These are phyloP conservation scores for Agarophyton chilense DNA, from an alignment of 23 red algal genomes.

Conservation along the genomic window DNA sequence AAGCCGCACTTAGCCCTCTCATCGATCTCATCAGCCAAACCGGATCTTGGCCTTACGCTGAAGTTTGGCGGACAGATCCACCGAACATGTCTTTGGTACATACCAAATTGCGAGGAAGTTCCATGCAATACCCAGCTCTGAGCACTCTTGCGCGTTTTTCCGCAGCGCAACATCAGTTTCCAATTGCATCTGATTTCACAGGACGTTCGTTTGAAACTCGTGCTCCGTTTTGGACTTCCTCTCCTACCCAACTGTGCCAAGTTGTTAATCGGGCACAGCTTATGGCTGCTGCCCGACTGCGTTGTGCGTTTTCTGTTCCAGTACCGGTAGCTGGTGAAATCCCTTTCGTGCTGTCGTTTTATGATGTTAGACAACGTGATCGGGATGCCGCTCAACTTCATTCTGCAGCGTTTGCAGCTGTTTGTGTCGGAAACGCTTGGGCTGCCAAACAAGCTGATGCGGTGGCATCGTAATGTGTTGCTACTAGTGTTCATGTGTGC, in stretches of 20 bases:
- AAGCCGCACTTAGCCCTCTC: slow-evolving; percentile 10
- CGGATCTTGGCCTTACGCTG: slow-evolving; percentile 42
- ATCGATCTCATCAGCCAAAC: slow-evolving; percentile 23
- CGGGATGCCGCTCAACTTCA: slow-evolving; percentile 20
- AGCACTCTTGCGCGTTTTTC: slow-evolving; percentile 8
- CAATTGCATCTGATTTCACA: slow-evolving; percentile 3
- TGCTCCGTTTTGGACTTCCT: slow-evolving; percentile 1
- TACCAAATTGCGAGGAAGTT: neutral
- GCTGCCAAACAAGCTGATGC: slow-evolving; percentile 27
- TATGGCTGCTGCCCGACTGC: slow-evolving; percentile 25
- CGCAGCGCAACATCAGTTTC: neutral
- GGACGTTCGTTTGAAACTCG: slow-evolving; percentile 12
- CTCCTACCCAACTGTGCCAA: neutral
- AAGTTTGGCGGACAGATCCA: slow-evolving; percentile 18
- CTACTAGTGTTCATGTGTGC: neutral
- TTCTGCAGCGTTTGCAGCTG: slow-evolving; percentile 48
- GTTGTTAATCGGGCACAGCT: slow-evolving; percentile 3
- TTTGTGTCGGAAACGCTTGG: slow-evolving; percentile 34
- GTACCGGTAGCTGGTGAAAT: slow-evolving; percentile 37
- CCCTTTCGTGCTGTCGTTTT: slow-evolving; percentile 25
- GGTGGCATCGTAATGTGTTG: slow-evolving; percentile 6
- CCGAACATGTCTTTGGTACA: slow-evolving; percentile 6
- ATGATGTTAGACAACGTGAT: slow-evolving; percentile 41
- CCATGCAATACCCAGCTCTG: slow-evolving; percentile 38
- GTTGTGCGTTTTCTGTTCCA: slow-evolving; percentile 21